Evolutionary conservation across 257 asterid species (phyloP), one percentile per base, ranked within the genome.

Genomic region (Nicotiana noctiflora): DNA sequence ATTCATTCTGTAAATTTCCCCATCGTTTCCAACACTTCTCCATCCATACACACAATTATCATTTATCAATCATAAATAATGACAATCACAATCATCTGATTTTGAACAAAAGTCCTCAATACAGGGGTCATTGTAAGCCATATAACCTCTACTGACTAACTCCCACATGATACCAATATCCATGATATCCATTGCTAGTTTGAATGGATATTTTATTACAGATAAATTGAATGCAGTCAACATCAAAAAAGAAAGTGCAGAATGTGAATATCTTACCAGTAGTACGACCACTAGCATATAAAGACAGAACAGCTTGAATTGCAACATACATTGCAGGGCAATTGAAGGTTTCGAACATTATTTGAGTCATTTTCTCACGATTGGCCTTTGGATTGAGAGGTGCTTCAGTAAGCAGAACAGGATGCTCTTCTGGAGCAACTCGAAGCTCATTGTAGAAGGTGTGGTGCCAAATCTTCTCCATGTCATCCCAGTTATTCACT

Each of bases 381-480:
- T 74, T 74, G 13, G 79, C 79, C 79, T 74, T 74, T 25, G 61
- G 79, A 4, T 74, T 74, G 25, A 74, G 79, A 74, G 79, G 79
- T 49, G 61, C 61, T n/a, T 74, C 79, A 49, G 61, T 74, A 23
- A 74, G 62, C 23, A 49, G 23, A 49, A 74, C 79, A 6, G 79
- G 79, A 49, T 74, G 79, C 62, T 74, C 79, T 74, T 74, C 79
- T 49, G 79, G 79, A 74, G 79, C 79, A 25, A 74, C 79, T 74
- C 79, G 79, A 49, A 74, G 79, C 51, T 74, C 79, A 74, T 74
- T 74, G 23, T 74, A 74, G 79, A 74, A 74, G 1, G 79, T 74
- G 44, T 74, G 79, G 27, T 74, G 79, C 79, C 79, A 74, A 74
- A 74, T 74, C 79, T 74, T 74, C 79, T 74, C 79, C 79, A 74